Conservation (phyloP, 768 basidiomycete species). For the Leccinum aurantiacum region DNA sequence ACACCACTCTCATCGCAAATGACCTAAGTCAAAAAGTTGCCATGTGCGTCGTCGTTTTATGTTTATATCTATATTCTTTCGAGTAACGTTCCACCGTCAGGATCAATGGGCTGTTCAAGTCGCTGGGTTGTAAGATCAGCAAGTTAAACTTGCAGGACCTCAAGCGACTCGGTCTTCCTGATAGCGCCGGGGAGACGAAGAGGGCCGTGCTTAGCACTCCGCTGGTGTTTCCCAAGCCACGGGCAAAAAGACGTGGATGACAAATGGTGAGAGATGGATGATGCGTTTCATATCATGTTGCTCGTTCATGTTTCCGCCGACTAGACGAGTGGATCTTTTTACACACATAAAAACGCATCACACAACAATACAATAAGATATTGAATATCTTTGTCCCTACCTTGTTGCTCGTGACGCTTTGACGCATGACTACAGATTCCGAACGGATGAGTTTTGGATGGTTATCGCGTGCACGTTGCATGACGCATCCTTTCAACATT, state of each 20-base stretch:
- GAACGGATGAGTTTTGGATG: background rate
- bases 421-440: background rate
- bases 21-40: constrained; percentile 67
- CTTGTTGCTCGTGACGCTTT: background rate
- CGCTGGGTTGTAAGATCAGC: constrained; percentile 74
- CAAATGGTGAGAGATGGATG: background rate
- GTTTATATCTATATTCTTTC: background rate
- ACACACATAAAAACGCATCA: background rate
- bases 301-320: background rate
- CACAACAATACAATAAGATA: background rate
- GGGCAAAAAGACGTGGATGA: constrained; percentile 33
- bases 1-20: constrained; percentile 63
- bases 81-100: constrained; percentile 32
- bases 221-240: constrained; percentile 76
- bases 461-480: background rate
- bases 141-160: constrained; percentile 61
- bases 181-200: constrained; percentile 60
- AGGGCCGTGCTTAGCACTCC: constrained; percentile 76
- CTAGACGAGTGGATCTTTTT: background rate
- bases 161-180: constrained; percentile 64
- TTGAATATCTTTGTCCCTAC: background rate
- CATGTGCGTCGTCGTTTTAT: constrained; percentile 51
- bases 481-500: background rate
- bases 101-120: constrained; percentile 70
- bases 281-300: background rate